Evolutionary conservation across 495 filamentous ascomycete species (phyloP).

Genomic region (Xylaria flabelliformis): DNA sequence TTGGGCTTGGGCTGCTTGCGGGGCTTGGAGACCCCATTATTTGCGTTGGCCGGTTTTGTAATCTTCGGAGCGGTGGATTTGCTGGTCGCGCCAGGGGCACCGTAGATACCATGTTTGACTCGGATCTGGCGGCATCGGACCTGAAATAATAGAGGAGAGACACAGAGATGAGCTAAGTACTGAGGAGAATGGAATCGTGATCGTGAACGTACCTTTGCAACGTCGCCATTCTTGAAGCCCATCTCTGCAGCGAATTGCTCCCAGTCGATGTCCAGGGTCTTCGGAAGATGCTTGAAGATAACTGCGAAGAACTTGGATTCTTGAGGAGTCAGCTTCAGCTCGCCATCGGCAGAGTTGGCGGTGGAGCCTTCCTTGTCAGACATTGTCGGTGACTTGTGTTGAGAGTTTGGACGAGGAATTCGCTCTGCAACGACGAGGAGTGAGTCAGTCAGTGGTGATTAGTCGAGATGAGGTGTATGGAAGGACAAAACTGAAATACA

Average conservation of each 20-base stretch:
- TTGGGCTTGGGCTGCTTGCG: neutral
- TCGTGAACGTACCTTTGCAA: slow-evolving; percentile 33
- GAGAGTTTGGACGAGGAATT: neutral
- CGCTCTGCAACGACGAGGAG: neutral
- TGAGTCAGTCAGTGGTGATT: neutral
- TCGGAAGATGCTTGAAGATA: slow-evolving; percentile 34
- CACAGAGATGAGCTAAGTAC: neutral
- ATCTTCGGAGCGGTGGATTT: too few species aligned
- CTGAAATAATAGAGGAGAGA: slow-evolving; percentile 26
- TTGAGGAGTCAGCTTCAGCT: neutral
- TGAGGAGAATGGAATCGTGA: neutral
- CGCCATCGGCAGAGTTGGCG: slow-evolving; percentile 11
- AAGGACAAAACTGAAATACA: neutral
- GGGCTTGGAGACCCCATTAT: slow-evolving; percentile 25
- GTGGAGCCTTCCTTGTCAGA: neutral
- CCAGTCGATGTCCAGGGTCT: slow-evolving; percentile 30
- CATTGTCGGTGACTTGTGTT: slow-evolving; percentile 12
- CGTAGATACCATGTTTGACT: slow-evolving; percentile 16
- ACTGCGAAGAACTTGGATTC: slow-evolving; percentile 32
- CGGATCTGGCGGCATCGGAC: slow-evolving; percentile 32
- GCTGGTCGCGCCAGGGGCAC: neutral
- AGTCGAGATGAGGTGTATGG: neutral
- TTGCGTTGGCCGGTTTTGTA: too few species aligned
- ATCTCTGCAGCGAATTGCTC: slow-evolving; percentile 24
- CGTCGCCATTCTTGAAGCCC: slow-evolving; percentile 21